phyloP scores from a whole-genome alignment of 192 early-diverging fungal genomes.

The Coemansia sp. region DNA sequence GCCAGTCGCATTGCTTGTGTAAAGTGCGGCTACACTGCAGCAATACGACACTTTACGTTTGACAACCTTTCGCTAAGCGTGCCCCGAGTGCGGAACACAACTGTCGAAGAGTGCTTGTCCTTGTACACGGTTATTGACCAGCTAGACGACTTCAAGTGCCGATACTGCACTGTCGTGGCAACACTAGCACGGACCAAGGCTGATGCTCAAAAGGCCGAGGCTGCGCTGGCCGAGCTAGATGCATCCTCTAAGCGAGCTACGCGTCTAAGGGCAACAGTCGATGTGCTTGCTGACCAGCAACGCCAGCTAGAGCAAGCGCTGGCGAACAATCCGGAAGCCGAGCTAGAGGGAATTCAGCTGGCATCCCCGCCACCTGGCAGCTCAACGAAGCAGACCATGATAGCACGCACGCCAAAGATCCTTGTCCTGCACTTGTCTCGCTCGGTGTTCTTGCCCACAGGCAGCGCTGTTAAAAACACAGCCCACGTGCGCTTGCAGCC shows the following conservation, averaged over 20 bases:
- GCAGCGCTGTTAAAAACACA: slow-evolving; percentile 71
- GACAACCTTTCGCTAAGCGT: slow-evolving; percentile 65
- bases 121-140: slow-evolving; percentile 63
- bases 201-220: neutral
- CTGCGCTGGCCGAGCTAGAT: slow-evolving; percentile 1
- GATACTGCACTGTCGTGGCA: slow-evolving; percentile 55
- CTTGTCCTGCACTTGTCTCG: slow-evolving; percentile 85
- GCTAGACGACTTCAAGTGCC: slow-evolving; percentile 64
- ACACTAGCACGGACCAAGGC: slow-evolving; percentile 34
- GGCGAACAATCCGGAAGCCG: slow-evolving; percentile 29
- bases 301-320: slow-evolving; percentile 18
- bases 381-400: slow-evolving; percentile 76
- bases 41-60: slow-evolving; percentile 68
- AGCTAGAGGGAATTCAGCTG: slow-evolving; percentile 29
- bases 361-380: slow-evolving; percentile 16
- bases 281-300: slow-evolving; percentile 12
- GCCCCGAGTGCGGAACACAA: slow-evolving; percentile 49
- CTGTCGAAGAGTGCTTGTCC: slow-evolving; percentile 60
- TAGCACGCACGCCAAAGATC: slow-evolving; percentile 77
- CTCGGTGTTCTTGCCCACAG: slow-evolving; percentile 69
- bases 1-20: slow-evolving; percentile 68
- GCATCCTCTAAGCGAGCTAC: slow-evolving; percentile 10
- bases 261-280: slow-evolving; percentile 1
- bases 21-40: slow-evolving; percentile 69
- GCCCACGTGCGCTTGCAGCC: slow-evolving; percentile 66